Evolutionary conservation across 2,329 filamentous ascomycete species (phyloP).

Genomic region (Scytalidium lignicola): DNA sequence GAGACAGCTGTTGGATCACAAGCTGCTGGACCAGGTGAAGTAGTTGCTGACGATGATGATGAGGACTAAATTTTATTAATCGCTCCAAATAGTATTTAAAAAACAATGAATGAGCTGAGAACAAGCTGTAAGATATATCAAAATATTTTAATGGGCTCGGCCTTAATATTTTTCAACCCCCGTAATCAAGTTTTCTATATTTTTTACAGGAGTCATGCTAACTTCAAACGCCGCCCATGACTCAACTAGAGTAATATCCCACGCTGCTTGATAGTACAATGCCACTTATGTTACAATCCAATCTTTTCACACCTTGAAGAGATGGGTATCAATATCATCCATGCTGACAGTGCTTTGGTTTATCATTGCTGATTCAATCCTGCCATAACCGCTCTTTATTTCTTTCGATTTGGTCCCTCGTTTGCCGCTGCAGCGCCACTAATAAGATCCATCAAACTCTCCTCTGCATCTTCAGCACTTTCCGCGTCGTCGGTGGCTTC

Average conservation of each 20-base stretch:
- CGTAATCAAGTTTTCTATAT: not conserved
- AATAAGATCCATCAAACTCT: constrained; percentile 53
- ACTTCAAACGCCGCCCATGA: constrained; percentile 8
- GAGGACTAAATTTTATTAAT: not conserved
- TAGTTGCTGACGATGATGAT: constrained; percentile 21
- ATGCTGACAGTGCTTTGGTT: not conserved
- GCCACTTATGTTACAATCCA: not conserved
- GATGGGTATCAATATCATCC: not conserved
- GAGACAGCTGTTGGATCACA: constrained; percentile 15
- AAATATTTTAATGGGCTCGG: not conserved
- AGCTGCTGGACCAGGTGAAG: constrained; percentile 6
- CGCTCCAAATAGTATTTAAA: not conserved
- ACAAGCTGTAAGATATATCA: constrained; percentile 2
- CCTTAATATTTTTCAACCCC: not conserved
- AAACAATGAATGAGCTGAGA: constrained; percentile 3
- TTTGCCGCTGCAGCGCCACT: constrained; percentile 34
- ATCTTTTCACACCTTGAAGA: not conserved
- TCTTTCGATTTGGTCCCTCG: constrained; percentile 17
- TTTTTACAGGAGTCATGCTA: constrained; percentile 3
- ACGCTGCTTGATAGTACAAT: not conserved
- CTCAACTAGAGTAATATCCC: not conserved
- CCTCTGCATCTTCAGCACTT: constrained; percentile 33
- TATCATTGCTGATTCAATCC: not conserved
- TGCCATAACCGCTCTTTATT: constrained; percentile 21
- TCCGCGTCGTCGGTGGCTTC: constrained; percentile 31